Percentiles rank a stretch among this genome's conserved stretches.
phyloP scores from a whole-genome alignment of 345 rosid species.

The Populus simonii region DNA sequence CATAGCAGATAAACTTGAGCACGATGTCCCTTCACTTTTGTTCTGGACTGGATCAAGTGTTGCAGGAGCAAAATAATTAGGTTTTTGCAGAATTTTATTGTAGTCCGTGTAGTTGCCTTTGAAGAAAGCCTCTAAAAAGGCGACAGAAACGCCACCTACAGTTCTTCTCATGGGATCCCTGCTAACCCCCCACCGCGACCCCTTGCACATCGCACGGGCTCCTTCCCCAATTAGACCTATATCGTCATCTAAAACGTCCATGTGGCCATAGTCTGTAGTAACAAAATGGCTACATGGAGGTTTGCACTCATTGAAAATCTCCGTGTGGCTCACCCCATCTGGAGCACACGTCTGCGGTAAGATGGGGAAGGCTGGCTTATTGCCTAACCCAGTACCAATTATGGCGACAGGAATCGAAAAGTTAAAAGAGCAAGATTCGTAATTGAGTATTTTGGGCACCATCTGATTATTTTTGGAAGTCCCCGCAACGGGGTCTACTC shows the following conservation, averaged over 20 bases:
- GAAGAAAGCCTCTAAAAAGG: conserved; percentile 30
- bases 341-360: conserved; percentile 29
- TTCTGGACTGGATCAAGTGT: conserved; percentile 14
- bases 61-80: conserved; percentile 26
- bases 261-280: conserved; percentile 36
- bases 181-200: neutral
- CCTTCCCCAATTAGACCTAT: neutral
- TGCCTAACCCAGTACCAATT: conserved; percentile 35
- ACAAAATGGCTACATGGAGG: conserved; percentile 37
- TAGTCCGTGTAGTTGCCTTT: conserved; percentile 17
- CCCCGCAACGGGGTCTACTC: conserved; percentile 42
- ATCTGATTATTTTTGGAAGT: neutral
- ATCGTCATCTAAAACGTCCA: conserved; percentile 40
- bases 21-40: neutral
- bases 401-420: conserved; percentile 27
- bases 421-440: conserved; percentile 18
- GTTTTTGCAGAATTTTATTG: conserved; percentile 13
- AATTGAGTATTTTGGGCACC: conserved; percentile 27
- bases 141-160: conserved; percentile 39
- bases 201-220: conserved; percentile 7
- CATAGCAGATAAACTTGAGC: neutral
- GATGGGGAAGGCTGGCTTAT: neutral
- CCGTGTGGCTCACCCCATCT: conserved; percentile 24
- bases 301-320: conserved; percentile 32
- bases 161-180: conserved; percentile 33